Evolutionary conservation across 2,329 filamentous ascomycete species (phyloP), one percentile per base, ranked within the genome.

Genomic region (Elsinoe necatrix): DNA sequence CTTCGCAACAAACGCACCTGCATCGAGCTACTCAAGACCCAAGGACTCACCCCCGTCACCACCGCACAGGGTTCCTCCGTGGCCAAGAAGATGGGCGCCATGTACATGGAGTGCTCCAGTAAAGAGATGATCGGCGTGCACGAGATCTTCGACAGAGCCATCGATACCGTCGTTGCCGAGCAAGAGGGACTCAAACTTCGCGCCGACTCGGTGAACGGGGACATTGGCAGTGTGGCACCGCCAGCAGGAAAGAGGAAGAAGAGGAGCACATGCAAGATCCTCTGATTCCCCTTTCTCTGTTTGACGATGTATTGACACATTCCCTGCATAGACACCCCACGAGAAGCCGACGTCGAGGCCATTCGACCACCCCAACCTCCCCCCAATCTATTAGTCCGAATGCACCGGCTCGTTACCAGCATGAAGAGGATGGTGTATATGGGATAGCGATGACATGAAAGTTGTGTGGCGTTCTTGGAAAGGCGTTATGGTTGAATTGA

Each of bases 11-110:
- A 97, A 79, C 86, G 89, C 73, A 92, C 90, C 54, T 97, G 93
- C 74, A 95, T 97, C 73, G 93, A 98, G 70, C 90, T 98, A 71
- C 89, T 98, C 73, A 96, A 95, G 76, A 95, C 92, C 14, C 93
- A 98, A 72, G 93, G 93, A 48, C 81, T 98, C 59, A 97, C 92
- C 1, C 93, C 93, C 4, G 92, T 98, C 50, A 96, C 91, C 1
- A 83, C 84, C 52, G 88, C 95, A 65, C 92, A 98, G 73, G 93
- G 92, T 61, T 81, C 86, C 68, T 80, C 83, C 7, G 91, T 98
- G 23, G 91, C 93, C 57, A 82, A 85, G 67, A 93, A 92, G 75
- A 98, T 98, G 93, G 84, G 85, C 61, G 93, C 93, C 11, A 80
- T 85, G 67, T 98, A 98, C 76, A 92, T 95, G 82, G 93, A 98